Percentiles rank a stretch among this genome's conserved stretches.
phyloP scores from a whole-genome alignment of 2,329 filamentous ascomycete species.

The Trichoderma semiorbis region DNA sequence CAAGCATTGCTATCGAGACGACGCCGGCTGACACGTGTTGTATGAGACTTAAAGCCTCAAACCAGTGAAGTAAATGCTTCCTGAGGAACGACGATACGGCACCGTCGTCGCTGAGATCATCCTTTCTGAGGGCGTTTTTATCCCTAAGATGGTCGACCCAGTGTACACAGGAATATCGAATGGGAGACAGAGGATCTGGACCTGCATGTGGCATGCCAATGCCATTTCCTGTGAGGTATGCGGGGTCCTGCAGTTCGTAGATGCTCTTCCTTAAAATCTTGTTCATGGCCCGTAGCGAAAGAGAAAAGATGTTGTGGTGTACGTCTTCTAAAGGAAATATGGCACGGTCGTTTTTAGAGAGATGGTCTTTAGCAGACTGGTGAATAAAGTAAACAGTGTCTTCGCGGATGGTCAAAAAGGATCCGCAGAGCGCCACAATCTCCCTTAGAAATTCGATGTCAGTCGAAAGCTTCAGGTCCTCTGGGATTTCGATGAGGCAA shows the following conservation, averaged over 20 bases:
- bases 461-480: background rate
- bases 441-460: slow-evolving; percentile 23
- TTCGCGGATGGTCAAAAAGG: slow-evolving; percentile 36
- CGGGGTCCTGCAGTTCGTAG: slow-evolving; percentile 25
- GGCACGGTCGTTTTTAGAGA: slow-evolving; percentile 27
- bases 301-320: slow-evolving; percentile 3
- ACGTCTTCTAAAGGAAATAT: background rate
- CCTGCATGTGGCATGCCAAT: slow-evolving; percentile 12
- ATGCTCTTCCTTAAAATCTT: slow-evolving; percentile 20
- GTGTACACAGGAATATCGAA: slow-evolving; percentile 23
- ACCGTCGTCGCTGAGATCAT: background rate
- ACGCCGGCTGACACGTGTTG: slow-evolving; percentile 24
- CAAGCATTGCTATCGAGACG: slow-evolving; percentile 14
- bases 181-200: slow-evolving; percentile 17
- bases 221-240: background rate
- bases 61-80: slow-evolving; percentile 40
- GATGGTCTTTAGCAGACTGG: slow-evolving; percentile 44
- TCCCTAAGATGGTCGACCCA: slow-evolving; percentile 25
- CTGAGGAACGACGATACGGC: slow-evolving; percentile 32
- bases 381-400: slow-evolving; percentile 38
- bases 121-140: background rate
- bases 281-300: slow-evolving; percentile 19
- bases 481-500: background rate
- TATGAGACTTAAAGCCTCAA: slow-evolving; percentile 41
- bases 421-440: slow-evolving; percentile 36